Percentiles rank a stretch among this genome's conserved stretches.
Conservation (phyloP, 2,329 filamentous ascomycete genomes). For the Camptophora hylomeconis region DNA sequence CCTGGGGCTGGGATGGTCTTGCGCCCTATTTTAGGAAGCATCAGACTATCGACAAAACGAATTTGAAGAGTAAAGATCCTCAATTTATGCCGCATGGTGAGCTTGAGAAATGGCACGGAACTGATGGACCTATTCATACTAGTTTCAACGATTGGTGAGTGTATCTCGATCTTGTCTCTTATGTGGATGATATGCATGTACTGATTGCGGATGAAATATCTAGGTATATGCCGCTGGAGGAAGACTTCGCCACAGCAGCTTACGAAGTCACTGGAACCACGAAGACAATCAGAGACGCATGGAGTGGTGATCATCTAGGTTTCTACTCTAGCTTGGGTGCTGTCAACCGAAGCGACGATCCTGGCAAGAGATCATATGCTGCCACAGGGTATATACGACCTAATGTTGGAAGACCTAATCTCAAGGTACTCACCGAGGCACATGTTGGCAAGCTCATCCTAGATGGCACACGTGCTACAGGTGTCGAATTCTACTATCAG, state of each 20-base stretch:
- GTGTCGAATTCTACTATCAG: conserved; percentile 29
- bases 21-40: conserved; percentile 27
- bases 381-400: conserved; percentile 29
- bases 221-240: too few relatives aligned
- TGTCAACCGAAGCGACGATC: conserved; percentile 13
- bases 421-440: conserved; percentile 36
- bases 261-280: conserved; percentile 10
- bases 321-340: conserved; percentile 15
- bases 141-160: conserved; percentile 15
- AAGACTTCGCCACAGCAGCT: conserved; percentile 13
- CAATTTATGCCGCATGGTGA: conserved; percentile 11
- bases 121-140: conserved; percentile 24
- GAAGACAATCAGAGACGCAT: conserved; percentile 14
- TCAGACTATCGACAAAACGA: conserved; percentile 21
- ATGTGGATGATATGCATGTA: too few relatives aligned
- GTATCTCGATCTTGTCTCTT: too few relatives aligned
- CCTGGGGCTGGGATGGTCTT: conserved; percentile 20
- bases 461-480: conserved; percentile 24
- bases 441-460: conserved; percentile 35
- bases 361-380: conserved; percentile 27
- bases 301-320: conserved; percentile 15
- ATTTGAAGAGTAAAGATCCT: conserved; percentile 13
- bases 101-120: conserved; percentile 19
- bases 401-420: conserved; percentile 27
- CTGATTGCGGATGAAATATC: too few relatives aligned